Conservation (phyloP, 2,329 filamentous ascomycete genomes). For the Diaporthe amygdali region DNA sequence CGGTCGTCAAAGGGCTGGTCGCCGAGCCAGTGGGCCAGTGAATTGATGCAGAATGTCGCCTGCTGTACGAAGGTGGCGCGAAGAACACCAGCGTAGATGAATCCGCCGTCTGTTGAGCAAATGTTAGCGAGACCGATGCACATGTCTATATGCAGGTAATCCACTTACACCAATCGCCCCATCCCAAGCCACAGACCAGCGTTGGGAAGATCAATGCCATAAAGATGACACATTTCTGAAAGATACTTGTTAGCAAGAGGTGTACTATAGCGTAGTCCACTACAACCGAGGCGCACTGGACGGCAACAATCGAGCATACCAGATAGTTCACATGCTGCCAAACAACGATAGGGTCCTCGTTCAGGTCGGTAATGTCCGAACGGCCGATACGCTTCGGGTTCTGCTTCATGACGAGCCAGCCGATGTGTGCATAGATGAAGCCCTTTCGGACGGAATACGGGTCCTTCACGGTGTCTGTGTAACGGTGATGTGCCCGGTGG, state of each 20-base stretch:
- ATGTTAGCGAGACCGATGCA: neutral
- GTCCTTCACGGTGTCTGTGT: slow-evolving; percentile 91
- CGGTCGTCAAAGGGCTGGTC: slow-evolving; percentile 93
- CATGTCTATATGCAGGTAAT: neutral
- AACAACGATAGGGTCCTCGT: slow-evolving; percentile 83
- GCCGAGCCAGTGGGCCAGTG: slow-evolving; percentile 86
- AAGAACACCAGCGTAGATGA: slow-evolving; percentile 84
- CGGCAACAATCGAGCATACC: neutral
- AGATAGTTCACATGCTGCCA: slow-evolving; percentile 90
- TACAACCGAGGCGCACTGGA: neutral
- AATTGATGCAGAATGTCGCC: slow-evolving; percentile 93
- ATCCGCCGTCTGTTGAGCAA: slow-evolving; percentile 60
- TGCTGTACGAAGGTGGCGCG: slow-evolving; percentile 91
- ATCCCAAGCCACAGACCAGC: slow-evolving; percentile 76
- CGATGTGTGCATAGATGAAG: slow-evolving; percentile 81
- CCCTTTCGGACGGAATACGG: slow-evolving; percentile 92
- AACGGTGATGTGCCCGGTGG: slow-evolving; percentile 87
- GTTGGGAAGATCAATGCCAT: slow-evolving; percentile 81
- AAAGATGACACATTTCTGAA: slow-evolving; percentile 69
- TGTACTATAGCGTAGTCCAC: rapidly evolving
- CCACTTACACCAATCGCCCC: slow-evolving; percentile 71
- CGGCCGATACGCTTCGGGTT: slow-evolving; percentile 88
- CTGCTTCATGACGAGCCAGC: slow-evolving; percentile 94
- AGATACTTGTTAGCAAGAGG: neutral
- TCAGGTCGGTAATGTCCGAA: slow-evolving; percentile 86